Conservation (phyloP, 495 filamentous ascomycete species). For the Tuber umbilicatum region DNA sequence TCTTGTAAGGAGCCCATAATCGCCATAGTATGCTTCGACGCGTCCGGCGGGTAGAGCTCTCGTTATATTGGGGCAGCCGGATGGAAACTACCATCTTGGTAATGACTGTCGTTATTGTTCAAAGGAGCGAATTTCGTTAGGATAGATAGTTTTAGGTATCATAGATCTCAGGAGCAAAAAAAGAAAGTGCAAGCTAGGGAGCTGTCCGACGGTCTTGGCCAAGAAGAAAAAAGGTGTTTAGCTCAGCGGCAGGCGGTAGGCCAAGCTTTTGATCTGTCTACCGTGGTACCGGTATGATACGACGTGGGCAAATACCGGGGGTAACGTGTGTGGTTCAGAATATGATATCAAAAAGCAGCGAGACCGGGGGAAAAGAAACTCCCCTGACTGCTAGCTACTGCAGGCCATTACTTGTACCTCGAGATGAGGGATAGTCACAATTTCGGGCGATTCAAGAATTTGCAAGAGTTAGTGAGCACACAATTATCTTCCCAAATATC, state of each 20-base stretch:
- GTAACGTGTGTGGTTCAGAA: not conserved
- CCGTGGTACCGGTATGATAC: not conserved
- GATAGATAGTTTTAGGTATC: not conserved
- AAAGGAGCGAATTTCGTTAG: not conserved
- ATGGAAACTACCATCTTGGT: conserved; percentile 33
- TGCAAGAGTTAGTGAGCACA: not conserved
- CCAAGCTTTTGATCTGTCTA: not conserved
- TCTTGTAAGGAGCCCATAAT: conserved; percentile 11
- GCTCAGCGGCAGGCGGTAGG: not conserved
- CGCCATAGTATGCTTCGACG: conserved; percentile 10
- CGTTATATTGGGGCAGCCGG: conserved; percentile 22
- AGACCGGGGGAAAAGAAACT: conserved; percentile 9
- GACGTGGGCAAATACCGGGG: not conserved
- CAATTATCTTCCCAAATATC: not conserved
- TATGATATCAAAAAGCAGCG: not conserved
- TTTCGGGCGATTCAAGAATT: not conserved
- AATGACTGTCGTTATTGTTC: conserved; percentile 2
- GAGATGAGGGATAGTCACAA: not conserved
- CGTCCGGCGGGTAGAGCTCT: conserved; percentile 8
- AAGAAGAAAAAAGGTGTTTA: not conserved
- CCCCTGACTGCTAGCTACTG: conserved; percentile 18
- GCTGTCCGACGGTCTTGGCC: not conserved
- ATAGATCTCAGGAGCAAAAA: not conserved
- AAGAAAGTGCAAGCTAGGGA: not conserved
- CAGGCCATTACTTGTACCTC: not conserved